Conservation (phyloP, 306 rosid species). For the Bauhinia variegata region DNA sequence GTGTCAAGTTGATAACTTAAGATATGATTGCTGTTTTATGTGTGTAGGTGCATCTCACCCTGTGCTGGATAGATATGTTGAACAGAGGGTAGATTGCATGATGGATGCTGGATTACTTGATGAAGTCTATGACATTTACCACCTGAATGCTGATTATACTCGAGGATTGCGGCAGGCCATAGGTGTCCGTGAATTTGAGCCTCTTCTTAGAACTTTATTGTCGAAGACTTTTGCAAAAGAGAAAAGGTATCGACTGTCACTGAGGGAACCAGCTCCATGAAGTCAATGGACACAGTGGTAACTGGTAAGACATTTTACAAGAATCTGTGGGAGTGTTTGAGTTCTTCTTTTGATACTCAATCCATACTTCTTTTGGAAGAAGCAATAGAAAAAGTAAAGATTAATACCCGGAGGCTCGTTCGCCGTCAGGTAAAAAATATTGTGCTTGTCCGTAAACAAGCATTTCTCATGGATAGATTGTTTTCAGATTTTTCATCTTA, state of each 20-base stretch:
- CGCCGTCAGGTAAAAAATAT: constrained; percentile 74
- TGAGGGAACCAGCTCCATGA: constrained; percentile 31
- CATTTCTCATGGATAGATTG: constrained; percentile 3
- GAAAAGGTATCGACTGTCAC: constrained; percentile 35
- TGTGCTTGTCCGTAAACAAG: constrained; percentile 4
- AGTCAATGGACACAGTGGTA: constrained; percentile 40
- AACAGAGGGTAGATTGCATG: constrained; percentile 86
- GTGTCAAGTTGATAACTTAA: constrained; percentile 79
- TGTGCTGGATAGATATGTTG: constrained; percentile 78
- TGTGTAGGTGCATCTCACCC: constrained; percentile 78
- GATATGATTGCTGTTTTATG: constrained; percentile 81
- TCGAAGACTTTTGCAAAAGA: constrained; percentile 30
- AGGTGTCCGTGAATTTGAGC: constrained; percentile 86
- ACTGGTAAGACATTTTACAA: constrained; percentile 45
- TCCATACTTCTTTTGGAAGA: constrained; percentile 56
- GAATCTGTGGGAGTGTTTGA: constrained; percentile 49
- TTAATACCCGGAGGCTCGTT: constrained; percentile 80
- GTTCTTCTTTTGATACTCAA: constrained; percentile 45
- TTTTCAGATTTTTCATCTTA: constrained; percentile 25
- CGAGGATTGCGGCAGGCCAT: constrained; percentile 85
- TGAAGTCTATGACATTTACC: constrained; percentile 77
- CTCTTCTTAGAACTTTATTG: constrained; percentile 46
- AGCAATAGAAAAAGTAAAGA: constrained; percentile 76
- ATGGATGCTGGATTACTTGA: constrained; percentile 75
- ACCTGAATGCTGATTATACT: constrained; percentile 66